Base-by-base conservation (phyloP, 768 basidiomycete genomes). In the Boletus tomentosulus region DNA sequence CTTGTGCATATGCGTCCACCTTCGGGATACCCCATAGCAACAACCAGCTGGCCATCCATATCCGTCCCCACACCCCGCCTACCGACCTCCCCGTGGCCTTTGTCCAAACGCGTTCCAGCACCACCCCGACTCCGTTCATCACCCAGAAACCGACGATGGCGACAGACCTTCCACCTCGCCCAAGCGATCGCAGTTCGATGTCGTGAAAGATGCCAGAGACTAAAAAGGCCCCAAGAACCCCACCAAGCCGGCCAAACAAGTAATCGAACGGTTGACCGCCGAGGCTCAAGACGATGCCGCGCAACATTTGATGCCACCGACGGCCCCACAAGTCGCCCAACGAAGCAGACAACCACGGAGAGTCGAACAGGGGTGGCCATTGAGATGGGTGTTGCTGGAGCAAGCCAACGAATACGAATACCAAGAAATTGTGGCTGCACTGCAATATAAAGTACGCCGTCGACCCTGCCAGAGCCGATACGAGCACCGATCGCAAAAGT, bases 221-320 rank as follows among this genome's bases (percentile, higher is more conserved):
- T 7, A 80, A 48, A 63, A 88, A 89, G 6, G 76, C 78, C 2
- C 83, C 83, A 1, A 87, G 45, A 0, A 86, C 64, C 2, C 72
- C 74, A 1, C 80, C 84, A 0, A 66, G 53, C 8, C 77, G 75
- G 9, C 86, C 85, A 37, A 79, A 66, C 5, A 85, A 28, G 44
- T 62, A 56, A 6, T 62, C 58, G 9, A 80, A 58, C 0, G 82
- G 82, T 22, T 66, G 69, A 2, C 69, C 73, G 3, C 84, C 85
- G 25, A 80, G 59, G 1, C 66, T 64, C 48, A 85, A 63, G 57
- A 88, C 82, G n/a, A 71, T 60, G 45, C 82, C 75, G 2, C 86
- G 77, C 64, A 86, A 81, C 15, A 83, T 51, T 56, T 86, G 85
- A 60, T 89, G 87, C 86, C 86, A 88, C 27, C 81, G 73, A 46